Conservation (phyloP, 345 rosid species). For the Syzygium jambos region DNA sequence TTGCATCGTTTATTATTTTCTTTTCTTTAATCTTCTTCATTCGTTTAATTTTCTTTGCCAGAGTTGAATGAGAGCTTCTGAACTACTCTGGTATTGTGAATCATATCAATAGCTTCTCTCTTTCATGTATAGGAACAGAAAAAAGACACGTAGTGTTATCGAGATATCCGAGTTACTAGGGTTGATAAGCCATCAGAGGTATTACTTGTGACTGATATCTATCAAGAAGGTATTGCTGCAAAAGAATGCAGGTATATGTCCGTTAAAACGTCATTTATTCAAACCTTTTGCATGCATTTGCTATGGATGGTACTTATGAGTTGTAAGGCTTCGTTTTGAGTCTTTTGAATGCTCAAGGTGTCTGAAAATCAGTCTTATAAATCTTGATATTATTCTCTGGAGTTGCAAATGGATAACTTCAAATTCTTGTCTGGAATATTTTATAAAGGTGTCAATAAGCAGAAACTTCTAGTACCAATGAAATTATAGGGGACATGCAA, state of each 20-base stretch:
- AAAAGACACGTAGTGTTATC: slow-evolving; percentile 45
- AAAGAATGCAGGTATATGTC: slow-evolving; percentile 63
- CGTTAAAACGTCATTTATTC: not conserved
- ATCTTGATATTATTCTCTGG: not conserved
- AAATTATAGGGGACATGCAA: not conserved
- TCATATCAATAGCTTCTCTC: not conserved
- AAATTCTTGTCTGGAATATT: not conserved
- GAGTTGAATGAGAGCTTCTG: not conserved
- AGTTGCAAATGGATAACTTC: not conserved
- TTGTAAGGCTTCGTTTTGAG: not conserved
- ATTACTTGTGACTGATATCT: slow-evolving; percentile 67
- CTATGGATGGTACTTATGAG: not conserved
- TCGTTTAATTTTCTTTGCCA: not conserved
- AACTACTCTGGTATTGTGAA: not conserved
- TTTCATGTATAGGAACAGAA: slow-evolving; percentile 51
- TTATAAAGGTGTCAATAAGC: not conserved
- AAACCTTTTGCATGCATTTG: not conserved
- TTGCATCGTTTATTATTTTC: not conserved
- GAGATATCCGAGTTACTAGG: slow-evolving; percentile 65
- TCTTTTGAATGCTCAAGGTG: not conserved
- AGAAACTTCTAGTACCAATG: not conserved
- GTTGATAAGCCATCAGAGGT: slow-evolving; percentile 72
- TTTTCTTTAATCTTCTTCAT: not conserved
- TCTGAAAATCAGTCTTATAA: not conserved
- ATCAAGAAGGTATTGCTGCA: slow-evolving; percentile 87